Percentiles rank a stretch among this genome's conserved stretches.
Conservation (phyloP, 2,329 filamentous ascomycete genomes). For the Biscogniauxia mediterranea region DNA sequence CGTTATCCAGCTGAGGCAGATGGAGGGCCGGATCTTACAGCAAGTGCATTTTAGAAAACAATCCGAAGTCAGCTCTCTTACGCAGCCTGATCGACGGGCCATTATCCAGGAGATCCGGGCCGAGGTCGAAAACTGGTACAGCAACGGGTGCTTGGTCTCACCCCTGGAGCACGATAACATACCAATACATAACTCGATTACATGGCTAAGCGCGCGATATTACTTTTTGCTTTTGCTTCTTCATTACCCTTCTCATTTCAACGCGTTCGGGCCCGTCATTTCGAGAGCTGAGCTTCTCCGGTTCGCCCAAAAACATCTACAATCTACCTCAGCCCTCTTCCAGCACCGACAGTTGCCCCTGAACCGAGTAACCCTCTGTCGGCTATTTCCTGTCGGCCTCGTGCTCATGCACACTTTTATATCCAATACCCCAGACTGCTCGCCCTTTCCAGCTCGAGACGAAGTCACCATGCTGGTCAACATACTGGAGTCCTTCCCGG, state of each 20-base stretch:
- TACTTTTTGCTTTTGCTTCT: slow-evolving; percentile 44
- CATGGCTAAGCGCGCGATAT: slow-evolving; percentile 43
- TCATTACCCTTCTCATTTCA: slow-evolving; percentile 43
- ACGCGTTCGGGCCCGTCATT: slow-evolving; percentile 32
- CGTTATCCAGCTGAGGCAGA: slow-evolving; percentile 43
- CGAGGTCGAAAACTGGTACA: slow-evolving; percentile 48
- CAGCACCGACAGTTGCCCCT: slow-evolving; percentile 44
- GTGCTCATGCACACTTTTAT: slow-evolving; percentile 36
- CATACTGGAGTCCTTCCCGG: slow-evolving; percentile 39
- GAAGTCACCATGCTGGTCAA: slow-evolving; percentile 35
- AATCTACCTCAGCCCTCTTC: slow-evolving; percentile 40
- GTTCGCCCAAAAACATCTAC: slow-evolving; percentile 42
- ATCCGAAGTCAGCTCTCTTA: slow-evolving; percentile 30
- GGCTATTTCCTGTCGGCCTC: slow-evolving; percentile 38
- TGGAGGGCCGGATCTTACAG: slow-evolving; percentile 41
- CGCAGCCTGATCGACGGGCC: slow-evolving; percentile 32
- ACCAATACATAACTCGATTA: slow-evolving; percentile 44
- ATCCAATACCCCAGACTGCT: slow-evolving; percentile 17
- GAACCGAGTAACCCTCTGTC: slow-evolving; percentile 42
- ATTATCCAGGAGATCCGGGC: slow-evolving; percentile 36
- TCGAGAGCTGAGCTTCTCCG: slow-evolving; percentile 35
- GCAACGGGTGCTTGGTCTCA: slow-evolving; percentile 43
- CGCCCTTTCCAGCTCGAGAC: slow-evolving; percentile 33
- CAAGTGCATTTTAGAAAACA: slow-evolving; percentile 36
- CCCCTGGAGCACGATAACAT: slow-evolving; percentile 43